These are phyloP conservation scores for Fusarium keratoplasticum DNA, from an alignment of 2,329 filamentous ascomycete genomes.

Conservation along the genomic window DNA sequence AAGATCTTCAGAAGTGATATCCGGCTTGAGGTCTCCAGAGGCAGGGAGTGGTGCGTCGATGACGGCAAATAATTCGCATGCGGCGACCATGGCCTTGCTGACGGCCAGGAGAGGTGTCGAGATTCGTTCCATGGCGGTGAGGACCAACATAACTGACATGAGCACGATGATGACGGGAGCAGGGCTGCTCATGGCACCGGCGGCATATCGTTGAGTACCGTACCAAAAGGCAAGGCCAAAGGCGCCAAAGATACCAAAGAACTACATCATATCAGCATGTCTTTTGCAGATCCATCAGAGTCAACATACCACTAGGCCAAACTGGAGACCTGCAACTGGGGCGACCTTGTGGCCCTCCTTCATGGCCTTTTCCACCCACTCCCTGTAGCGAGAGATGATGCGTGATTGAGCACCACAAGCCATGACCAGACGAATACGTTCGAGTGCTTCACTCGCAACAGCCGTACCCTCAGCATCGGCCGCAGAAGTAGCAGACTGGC, in stretches of 20 bases:
- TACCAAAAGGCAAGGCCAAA: constrained; percentile 60
- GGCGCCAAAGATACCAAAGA: constrained; percentile 49
- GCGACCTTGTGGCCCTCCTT: constrained; percentile 50
- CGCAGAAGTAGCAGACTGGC: constrained; percentile 26
- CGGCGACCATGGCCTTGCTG: constrained; percentile 45
- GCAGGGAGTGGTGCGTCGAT: constrained; percentile 43
- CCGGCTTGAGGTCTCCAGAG: constrained; percentile 38
- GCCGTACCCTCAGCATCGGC: constrained; percentile 52
- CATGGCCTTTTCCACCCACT: constrained; percentile 53
- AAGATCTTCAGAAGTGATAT: constrained; percentile 51
- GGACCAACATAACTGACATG: constrained; percentile 54
- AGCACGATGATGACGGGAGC: constrained; percentile 53
- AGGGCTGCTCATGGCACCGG: constrained; percentile 48
- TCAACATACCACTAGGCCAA: constrained; percentile 28
- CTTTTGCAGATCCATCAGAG: not conserved
- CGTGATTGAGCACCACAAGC: constrained; percentile 57
- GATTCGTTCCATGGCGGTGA: constrained; percentile 51
- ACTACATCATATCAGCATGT: constrained; percentile 20
- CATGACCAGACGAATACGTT: constrained; percentile 56
- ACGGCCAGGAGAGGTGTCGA: constrained; percentile 54
- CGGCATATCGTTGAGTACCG: constrained; percentile 52
- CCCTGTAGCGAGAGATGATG: constrained; percentile 51
- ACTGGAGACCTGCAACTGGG: constrained; percentile 24
- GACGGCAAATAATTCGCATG: constrained; percentile 45
- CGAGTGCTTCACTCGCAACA: constrained; percentile 57